phyloP scores from a whole-genome alignment of 495 filamentous ascomycete species.

The Emericellopsis terricola region DNA sequence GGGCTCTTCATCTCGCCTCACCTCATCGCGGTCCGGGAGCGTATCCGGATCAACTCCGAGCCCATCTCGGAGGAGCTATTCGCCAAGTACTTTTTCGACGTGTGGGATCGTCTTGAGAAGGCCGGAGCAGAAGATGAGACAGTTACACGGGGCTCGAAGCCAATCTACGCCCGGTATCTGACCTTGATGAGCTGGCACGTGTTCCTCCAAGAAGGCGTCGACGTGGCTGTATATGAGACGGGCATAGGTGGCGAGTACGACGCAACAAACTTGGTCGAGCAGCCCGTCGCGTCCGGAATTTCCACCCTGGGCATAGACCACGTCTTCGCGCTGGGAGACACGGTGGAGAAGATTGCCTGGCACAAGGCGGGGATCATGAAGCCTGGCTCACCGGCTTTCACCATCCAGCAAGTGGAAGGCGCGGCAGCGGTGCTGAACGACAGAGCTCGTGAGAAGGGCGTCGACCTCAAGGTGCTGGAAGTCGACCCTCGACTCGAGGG shows the following conservation, averaged over 20 bases:
- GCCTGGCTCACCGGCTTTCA: slow-evolving; percentile 46
- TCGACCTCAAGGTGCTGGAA: slow-evolving; percentile 39
- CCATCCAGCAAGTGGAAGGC: slow-evolving; percentile 44
- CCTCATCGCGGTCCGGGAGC: slow-evolving; percentile 71
- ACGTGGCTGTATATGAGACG: slow-evolving; percentile 76
- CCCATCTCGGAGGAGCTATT: slow-evolving; percentile 64
- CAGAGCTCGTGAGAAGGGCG: slow-evolving; percentile 49
- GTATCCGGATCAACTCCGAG: slow-evolving; percentile 63
- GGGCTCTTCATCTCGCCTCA: slow-evolving; percentile 85
- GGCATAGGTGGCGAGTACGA: slow-evolving; percentile 91
- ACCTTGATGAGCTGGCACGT: slow-evolving; percentile 82
- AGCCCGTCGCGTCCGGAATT: slow-evolving; percentile 58
- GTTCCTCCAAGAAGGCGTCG: slow-evolving; percentile 63
- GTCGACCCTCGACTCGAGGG: slow-evolving; percentile 42
- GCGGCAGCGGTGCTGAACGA: slow-evolving; percentile 52
- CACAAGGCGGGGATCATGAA: slow-evolving; percentile 95
- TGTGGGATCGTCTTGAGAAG: slow-evolving; percentile 59
- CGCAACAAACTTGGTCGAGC: slow-evolving; percentile 72
- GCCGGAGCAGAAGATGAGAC: slow-evolving; percentile 13
- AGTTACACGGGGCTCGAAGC: slow-evolving; percentile 30
- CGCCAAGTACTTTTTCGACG: slow-evolving; percentile 71
- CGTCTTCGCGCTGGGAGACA: slow-evolving; percentile 55
- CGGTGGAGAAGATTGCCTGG: slow-evolving; percentile 89
- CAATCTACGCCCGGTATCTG: slow-evolving; percentile 79
- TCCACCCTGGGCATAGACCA: slow-evolving; percentile 87